These are phyloP conservation scores for Yarrowia divulgata DNA, from an alignment of 805 yeast genomes.

Conservation along the genomic window DNA sequence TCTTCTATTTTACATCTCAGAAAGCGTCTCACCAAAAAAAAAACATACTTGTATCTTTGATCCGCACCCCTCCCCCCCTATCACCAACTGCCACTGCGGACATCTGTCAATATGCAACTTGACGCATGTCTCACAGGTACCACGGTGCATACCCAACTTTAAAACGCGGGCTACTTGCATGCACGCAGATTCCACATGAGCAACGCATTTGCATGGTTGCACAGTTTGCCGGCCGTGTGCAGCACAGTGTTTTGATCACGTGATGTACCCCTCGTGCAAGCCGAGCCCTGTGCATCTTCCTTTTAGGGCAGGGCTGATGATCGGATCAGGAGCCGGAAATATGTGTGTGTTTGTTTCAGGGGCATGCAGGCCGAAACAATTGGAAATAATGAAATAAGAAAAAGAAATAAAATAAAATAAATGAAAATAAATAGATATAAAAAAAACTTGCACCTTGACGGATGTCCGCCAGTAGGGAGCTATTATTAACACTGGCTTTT, in stretches of 20 bases:
- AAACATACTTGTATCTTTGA: too few relatives aligned
- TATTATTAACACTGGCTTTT: constrained; percentile 3
- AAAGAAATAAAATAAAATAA: too few relatives aligned
- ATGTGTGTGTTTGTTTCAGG: neutral
- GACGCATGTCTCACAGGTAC: constrained; percentile 37
- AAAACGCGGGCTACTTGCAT: constrained; percentile 23
- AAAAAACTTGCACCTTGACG: too few relatives aligned
- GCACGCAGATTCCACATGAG: constrained; percentile 19
- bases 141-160: constrained; percentile 10
- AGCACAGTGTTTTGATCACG: constrained; percentile 4
- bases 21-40: too few relatives aligned
- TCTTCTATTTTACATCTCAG: too few relatives aligned
- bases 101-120: constrained; percentile 36
- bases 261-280: neutral
- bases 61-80: neutral
- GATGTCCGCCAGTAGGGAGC: neutral
- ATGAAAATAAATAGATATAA: too few relatives aligned
- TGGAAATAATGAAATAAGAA: too few relatives aligned
- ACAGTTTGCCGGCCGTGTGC: too few relatives aligned
- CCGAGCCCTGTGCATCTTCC: too few relatives aligned
- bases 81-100: neutral
- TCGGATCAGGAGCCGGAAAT: too few relatives aligned
- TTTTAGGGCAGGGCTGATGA: too few relatives aligned
- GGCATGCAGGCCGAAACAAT: constrained; percentile 4
- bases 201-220: neutral